phyloP scores from a whole-genome alignment of 2,329 filamentous ascomycete species.

The Trichoderma semiorbis region DNA sequence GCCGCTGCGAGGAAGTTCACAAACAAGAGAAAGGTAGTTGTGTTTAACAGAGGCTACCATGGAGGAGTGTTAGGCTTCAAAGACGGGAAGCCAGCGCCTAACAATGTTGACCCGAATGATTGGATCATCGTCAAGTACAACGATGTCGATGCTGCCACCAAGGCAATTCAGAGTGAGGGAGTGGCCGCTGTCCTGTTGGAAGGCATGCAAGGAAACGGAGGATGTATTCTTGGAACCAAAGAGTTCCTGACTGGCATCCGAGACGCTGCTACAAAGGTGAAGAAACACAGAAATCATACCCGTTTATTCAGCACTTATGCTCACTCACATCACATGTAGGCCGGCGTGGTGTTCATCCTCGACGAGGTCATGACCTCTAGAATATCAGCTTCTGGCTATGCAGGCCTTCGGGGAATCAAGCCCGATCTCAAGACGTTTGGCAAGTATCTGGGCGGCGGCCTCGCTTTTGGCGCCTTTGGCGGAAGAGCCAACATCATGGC shows the following conservation, averaged over 20 bases:
- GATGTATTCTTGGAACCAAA: slow-evolving; percentile 48
- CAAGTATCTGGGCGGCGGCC: slow-evolving; percentile 64
- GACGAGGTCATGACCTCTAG: slow-evolving; percentile 72
- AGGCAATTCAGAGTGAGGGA: slow-evolving; percentile 41
- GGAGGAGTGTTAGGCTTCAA: slow-evolving; percentile 38
- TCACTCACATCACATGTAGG: slow-evolving; percentile 23
- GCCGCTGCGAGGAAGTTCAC: slow-evolving; percentile 49
- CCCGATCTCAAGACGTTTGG: slow-evolving; percentile 64
- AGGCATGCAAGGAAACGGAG: slow-evolving; percentile 61
- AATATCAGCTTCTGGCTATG: slow-evolving; percentile 48
- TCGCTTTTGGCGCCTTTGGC: slow-evolving; percentile 65
- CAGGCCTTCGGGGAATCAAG: slow-evolving; percentile 39
- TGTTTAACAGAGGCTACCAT: slow-evolving; percentile 45
- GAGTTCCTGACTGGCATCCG: slow-evolving; percentile 54
- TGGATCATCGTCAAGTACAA: slow-evolving; percentile 63
- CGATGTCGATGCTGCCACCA: slow-evolving; percentile 45
- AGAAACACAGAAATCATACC: background rate
- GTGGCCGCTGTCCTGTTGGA: slow-evolving; percentile 65
- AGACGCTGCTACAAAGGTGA: slow-evolving; percentile 39
- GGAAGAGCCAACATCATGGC: slow-evolving; percentile 57
- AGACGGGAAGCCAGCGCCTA: slow-evolving; percentile 33
- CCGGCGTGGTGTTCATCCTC: slow-evolving; percentile 59
- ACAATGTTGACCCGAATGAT: slow-evolving; percentile 50
- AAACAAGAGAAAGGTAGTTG: slow-evolving; percentile 45
- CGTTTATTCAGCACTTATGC: background rate